phyloP scores from a whole-genome alignment of 352 stramenopile species.

The Pythium coloratum region DNA sequence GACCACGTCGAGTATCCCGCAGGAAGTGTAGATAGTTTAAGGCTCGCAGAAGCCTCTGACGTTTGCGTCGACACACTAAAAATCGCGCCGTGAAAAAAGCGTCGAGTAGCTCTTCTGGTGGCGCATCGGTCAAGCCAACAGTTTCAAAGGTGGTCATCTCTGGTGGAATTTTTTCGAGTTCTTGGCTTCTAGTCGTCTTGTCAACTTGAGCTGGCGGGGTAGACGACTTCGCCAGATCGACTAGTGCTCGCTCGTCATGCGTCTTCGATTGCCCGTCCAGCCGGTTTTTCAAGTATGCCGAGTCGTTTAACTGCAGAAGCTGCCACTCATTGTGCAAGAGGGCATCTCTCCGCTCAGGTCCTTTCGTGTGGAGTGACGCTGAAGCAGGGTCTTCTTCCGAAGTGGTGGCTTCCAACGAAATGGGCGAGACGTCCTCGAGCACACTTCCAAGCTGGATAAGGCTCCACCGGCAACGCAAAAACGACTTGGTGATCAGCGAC shows the following conservation, averaged over 20 bases:
- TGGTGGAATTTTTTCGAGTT: background rate
- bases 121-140: background rate
- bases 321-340: conserved; percentile 14
- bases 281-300: conserved; percentile 34
- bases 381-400: background rate
- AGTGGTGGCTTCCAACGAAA: background rate
- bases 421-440: background rate
- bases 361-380: background rate
- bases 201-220: background rate
- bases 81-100: conserved; percentile 30
- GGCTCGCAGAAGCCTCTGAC: conserved; percentile 40
- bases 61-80: conserved; percentile 38
- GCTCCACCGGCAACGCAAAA: background rate
- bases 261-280: conserved; percentile 35
- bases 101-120: background rate
- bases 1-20: conserved; percentile 9
- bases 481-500: background rate
- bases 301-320: conserved; percentile 28
- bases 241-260: conserved; percentile 39
- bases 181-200: background rate
- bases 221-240: conserved; percentile 16
- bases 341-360: background rate
- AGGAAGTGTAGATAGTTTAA: conserved; percentile 59
- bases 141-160: background rate
- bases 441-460: background rate